phyloP scores from a whole-genome alignment of 768 basidiomycete species.

The Russula olivacea region DNA sequence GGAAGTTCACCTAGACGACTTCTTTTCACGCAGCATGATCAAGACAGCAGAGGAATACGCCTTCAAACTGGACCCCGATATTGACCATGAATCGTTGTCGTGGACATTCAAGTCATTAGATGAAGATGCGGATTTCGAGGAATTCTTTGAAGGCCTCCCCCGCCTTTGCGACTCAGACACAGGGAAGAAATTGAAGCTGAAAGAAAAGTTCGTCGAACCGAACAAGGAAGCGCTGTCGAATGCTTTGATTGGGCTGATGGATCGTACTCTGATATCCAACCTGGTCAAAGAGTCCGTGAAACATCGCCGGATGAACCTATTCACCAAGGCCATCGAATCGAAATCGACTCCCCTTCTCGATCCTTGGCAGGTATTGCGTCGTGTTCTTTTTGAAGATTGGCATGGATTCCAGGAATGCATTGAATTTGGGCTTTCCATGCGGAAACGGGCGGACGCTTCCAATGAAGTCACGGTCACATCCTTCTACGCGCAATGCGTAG shows the following conservation, averaged over 20 bases:
- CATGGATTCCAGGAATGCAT: background rate
- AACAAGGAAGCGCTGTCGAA: background rate
- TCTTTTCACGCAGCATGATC: background rate
- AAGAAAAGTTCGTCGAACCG: background rate
- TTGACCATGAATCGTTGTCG: background rate
- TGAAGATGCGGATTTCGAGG: conserved; percentile 6
- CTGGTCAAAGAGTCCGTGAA: background rate
- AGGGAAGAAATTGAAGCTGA: background rate
- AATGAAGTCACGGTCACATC: background rate
- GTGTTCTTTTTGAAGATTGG: conserved; percentile 8
- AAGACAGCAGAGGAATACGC: conserved; percentile 3
- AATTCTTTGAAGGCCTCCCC: conserved; percentile 15
- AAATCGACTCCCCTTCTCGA: background rate
- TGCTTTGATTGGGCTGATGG: background rate
- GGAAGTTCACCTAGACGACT: background rate
- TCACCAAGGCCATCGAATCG: background rate
- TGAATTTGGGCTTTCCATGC: background rate
- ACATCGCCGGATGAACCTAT: conserved; percentile 1
- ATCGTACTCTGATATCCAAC: conserved; percentile 10
- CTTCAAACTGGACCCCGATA: background rate
- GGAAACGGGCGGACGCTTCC: background rate
- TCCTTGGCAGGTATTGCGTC: background rate
- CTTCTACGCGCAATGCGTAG: conserved; percentile 8
- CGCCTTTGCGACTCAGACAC: background rate
- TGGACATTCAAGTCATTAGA: conserved; percentile 10